Percentiles rank a stretch among this genome's conserved stretches.
phyloP scores from a whole-genome alignment of 495 filamentous ascomycete species.

The Chlorociboria aeruginascens region DNA sequence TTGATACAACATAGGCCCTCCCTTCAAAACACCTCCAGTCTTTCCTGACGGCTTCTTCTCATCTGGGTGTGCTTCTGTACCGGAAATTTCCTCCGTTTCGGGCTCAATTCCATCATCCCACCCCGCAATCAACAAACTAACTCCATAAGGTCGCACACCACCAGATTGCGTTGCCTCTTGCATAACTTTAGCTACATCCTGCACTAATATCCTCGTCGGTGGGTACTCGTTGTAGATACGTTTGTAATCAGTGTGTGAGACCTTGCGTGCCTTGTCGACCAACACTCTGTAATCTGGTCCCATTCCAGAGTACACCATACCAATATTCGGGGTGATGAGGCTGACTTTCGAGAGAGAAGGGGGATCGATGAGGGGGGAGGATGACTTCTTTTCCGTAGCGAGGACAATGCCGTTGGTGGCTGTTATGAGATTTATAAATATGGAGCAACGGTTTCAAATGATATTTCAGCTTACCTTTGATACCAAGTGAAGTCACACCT shows the following conservation, averaged over 20 bases:
- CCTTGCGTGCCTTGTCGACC: conserved; percentile 94
- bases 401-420: conserved; percentile 98
- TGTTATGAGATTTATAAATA: conserved; percentile 23
- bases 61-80: conserved; percentile 40
- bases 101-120: conserved; percentile 96
- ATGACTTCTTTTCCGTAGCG: conserved; percentile 98
- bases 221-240: conserved; percentile 99
- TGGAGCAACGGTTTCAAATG: conserved; percentile 2
- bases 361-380: conserved; percentile 87
- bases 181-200: conserved; percentile 96
- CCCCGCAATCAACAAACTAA: conserved; percentile 86
- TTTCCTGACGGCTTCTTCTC: conserved; percentile 62
- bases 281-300: conserved; percentile 96
- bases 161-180: conserved; percentile 97
- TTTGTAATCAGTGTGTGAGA: conserved; percentile 98
- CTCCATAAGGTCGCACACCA: conserved; percentile 96
- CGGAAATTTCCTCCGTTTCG: conserved; percentile 37
- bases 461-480: conserved; percentile 62
- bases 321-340: conserved; percentile 95
- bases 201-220: conserved; percentile 93
- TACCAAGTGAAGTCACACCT: conserved; percentile 93
- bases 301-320: conserved; percentile 99
- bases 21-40: conserved; percentile 91
- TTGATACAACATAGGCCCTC: conserved; percentile 94
- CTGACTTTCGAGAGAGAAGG: conserved; percentile 94